A percentile compares a stretch with the other conserved stretches of the same genome.
These are phyloP conservation scores for Scolecobasidium constrictum DNA, from an alignment of 2,329 filamentous ascomycete species.

Conservation along the genomic window DNA sequence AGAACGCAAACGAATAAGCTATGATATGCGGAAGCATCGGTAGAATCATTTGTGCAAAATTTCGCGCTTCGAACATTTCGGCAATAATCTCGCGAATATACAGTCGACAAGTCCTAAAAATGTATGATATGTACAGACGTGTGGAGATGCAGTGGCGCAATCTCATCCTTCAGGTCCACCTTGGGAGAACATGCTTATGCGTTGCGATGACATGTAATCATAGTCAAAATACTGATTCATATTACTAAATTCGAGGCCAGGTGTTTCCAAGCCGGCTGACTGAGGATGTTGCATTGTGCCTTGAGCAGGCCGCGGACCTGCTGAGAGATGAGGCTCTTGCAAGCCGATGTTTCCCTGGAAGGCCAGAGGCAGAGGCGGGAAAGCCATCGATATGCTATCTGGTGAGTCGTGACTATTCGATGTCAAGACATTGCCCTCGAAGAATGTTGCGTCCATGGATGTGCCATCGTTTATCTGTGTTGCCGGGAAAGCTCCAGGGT, in stretches of 20 bases:
- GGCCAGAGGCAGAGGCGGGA: slow-evolving; percentile 22
- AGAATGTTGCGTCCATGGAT: neutral
- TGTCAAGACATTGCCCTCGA: neutral
- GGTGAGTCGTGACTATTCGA: slow-evolving; percentile 6
- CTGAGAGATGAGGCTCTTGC: slow-evolving; percentile 4
- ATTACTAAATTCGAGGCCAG: neutral
- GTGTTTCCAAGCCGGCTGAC: neutral
- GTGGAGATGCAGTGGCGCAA: neutral
- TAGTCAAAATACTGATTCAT: neutral
- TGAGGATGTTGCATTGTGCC: slow-evolving; percentile 11
- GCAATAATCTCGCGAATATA: no score
- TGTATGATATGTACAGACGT: slow-evolving; percentile 1
- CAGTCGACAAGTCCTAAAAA: no score
- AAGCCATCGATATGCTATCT: slow-evolving; percentile 23
- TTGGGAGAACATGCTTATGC: neutral
- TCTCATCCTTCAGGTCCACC: neutral
- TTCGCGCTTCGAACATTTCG: no score
- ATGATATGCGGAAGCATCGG: no score
- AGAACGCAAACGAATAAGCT: no score
- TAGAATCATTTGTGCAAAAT: no score
- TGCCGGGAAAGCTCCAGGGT: neutral
- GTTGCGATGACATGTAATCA: neutral
- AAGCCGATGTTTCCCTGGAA: slow-evolving; percentile 17
- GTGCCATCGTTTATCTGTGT: neutral
- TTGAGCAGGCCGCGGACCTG: slow-evolving; percentile 10